Percentiles rank a stretch among this genome's conserved stretches.
These are phyloP conservation scores for Entomortierella lignicola DNA, from an alignment of 192 early-diverging fungal genomes.

Conservation along the genomic window DNA sequence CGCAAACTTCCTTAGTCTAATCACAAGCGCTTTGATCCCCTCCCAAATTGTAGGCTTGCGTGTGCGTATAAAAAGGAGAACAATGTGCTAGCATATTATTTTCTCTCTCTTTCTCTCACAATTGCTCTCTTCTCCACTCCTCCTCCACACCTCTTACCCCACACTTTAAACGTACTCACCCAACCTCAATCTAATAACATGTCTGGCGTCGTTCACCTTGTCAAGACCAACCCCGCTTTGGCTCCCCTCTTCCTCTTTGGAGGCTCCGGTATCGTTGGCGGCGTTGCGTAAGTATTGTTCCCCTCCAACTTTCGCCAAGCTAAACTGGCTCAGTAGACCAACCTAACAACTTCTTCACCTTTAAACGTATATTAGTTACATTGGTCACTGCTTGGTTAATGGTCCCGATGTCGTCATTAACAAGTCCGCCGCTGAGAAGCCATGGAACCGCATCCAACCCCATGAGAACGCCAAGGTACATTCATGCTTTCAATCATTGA, in stretches of 20 bases:
- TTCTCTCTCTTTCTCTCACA: neutral
- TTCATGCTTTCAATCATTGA: neutral
- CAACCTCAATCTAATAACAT: slow-evolving; percentile 14
- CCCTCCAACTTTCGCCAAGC: too few relatives aligned
- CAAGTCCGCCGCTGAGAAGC: slow-evolving; percentile 47
- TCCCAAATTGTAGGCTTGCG: neutral
- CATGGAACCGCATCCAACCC: slow-evolving; percentile 56
- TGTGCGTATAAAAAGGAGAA: slow-evolving; percentile 17
- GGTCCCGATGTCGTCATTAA: slow-evolving; percentile 55
- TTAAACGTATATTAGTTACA: too few relatives aligned
- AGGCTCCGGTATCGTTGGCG: slow-evolving; percentile 41
- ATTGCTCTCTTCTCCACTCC: neutral
- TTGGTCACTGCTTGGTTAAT: slow-evolving; percentile 49
- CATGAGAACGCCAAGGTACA: slow-evolving; percentile 56
- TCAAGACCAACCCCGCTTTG: slow-evolving; percentile 40
- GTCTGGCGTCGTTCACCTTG: slow-evolving; percentile 38
- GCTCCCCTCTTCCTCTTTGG: slow-evolving; percentile 52
- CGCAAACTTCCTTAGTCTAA: too few relatives aligned
- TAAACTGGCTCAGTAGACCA: too few relatives aligned
- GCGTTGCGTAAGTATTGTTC: slow-evolving; percentile 55
- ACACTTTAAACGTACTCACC: neutral
- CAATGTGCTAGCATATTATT: neutral
- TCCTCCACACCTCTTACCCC: neutral
- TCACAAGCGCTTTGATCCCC: slow-evolving; percentile 10
- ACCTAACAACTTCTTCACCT: too few relatives aligned